Evolutionary conservation across 352 stramenopile genomes (phyloP).

Genomic region (Phytophthora sojae): DNA sequence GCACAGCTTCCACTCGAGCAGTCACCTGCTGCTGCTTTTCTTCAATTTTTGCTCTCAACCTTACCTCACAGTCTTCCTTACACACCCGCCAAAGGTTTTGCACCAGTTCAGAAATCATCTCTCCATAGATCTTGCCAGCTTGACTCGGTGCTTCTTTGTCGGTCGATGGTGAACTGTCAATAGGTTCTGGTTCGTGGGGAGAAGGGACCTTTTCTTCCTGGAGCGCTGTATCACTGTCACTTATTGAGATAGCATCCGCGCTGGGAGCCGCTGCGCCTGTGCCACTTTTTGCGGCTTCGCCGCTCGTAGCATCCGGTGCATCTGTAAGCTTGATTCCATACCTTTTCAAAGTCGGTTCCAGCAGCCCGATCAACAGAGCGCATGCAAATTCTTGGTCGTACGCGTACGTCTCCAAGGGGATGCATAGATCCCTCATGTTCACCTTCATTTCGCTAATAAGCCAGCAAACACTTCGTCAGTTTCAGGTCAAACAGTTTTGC

Average conservation of each 20-base stretch:
- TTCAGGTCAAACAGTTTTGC: background rate
- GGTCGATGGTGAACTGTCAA: slow-evolving; percentile 15
- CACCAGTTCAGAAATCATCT: slow-evolving; percentile 73
- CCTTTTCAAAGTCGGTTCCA: slow-evolving; percentile 80
- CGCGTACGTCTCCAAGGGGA: slow-evolving; percentile 84
- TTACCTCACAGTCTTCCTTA: slow-evolving; percentile 61
- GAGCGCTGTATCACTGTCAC: slow-evolving; percentile 8
- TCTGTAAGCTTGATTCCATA: slow-evolving; percentile 58
- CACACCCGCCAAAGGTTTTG: slow-evolving; percentile 71
- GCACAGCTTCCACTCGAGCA: slow-evolving; percentile 61
- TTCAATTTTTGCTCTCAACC: slow-evolving; percentile 75
- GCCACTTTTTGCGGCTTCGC: slow-evolving; percentile 2
- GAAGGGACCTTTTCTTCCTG: slow-evolving; percentile 27
- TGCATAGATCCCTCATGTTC: slow-evolving; percentile 85
- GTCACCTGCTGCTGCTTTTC: slow-evolving; percentile 83
- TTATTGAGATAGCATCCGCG: slow-evolving; percentile 23
- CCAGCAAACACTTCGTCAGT: slow-evolving; percentile 11
- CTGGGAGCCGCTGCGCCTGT: background rate
- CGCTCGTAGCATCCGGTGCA: slow-evolving; percentile 2
- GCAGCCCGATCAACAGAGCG: slow-evolving; percentile 70
- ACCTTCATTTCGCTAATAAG: slow-evolving; percentile 81
- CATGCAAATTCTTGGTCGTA: slow-evolving; percentile 84
- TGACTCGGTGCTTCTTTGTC: slow-evolving; percentile 12
- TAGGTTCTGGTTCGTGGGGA: slow-evolving; percentile 15
- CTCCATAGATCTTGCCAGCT: slow-evolving; percentile 64